phyloP scores from a whole-genome alignment of 257 asterid genomes.

The Rubia yunnanensis region DNA sequence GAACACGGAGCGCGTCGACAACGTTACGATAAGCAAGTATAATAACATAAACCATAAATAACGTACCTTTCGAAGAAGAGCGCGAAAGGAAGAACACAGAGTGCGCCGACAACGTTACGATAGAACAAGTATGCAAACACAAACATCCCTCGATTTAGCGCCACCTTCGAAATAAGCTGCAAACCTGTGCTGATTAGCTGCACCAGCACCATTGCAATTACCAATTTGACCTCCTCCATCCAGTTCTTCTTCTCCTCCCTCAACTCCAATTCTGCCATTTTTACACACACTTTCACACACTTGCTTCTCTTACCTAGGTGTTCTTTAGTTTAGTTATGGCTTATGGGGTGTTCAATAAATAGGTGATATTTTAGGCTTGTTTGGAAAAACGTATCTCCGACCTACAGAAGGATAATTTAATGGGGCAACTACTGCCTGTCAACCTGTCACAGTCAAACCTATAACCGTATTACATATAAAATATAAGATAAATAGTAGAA shows the following conservation, averaged over 20 bases:
- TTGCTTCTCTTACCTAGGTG: neutral
- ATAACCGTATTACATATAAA: no score
- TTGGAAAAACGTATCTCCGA: no score
- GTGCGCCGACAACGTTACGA: slow-evolving; percentile 43
- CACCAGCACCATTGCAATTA: slow-evolving; percentile 39
- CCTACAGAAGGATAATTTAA: no score
- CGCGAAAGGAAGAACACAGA: slow-evolving; percentile 43
- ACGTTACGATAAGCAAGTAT: no score
- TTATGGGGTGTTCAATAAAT: neutral
- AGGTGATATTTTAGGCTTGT: no score
- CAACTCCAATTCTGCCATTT: neutral
- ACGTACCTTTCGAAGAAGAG: slow-evolving; percentile 39
- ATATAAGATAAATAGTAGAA: no score
- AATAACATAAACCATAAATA: no score
- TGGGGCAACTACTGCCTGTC: neutral
- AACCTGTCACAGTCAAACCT: no score
- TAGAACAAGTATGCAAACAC: slow-evolving; percentile 44
- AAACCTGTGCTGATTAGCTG: slow-evolving; percentile 45
- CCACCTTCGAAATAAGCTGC: slow-evolving; percentile 52
- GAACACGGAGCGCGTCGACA: no score
- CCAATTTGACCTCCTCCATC: neutral
- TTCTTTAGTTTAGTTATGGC: neutral
- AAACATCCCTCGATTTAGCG: slow-evolving; percentile 37
- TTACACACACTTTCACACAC: neutral
- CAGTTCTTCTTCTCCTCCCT: neutral